Base-by-base conservation (phyloP, 75 land plant genomes). In the Picea glauca region DNA sequence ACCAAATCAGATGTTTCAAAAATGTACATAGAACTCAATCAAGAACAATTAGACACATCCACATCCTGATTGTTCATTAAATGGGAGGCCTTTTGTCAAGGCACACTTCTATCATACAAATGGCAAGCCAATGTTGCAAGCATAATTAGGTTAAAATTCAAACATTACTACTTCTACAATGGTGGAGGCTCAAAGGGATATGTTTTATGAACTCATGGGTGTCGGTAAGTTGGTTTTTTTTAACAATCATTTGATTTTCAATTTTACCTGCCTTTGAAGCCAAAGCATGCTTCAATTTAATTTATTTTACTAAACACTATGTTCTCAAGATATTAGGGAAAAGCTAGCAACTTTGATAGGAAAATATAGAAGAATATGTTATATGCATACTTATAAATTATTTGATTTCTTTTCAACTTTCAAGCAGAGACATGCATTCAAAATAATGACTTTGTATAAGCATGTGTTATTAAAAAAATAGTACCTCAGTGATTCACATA, bases 201-300 rank as follows among this genome's bases (percentile, higher is more conserved):
- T 95, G 76, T 90, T 95, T 3, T 96, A 95, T 77, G 98, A 95
- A 67, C 89, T 95, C 54, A 93, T 95, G 96, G 98, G 98, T 2
- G 70, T 96, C 78, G 98, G 98, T 93, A 79, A 59, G 30, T 30
- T 76, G 33, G 2, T 23, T 3, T 5, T 58, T 76, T 1, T 17
- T 9, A 32, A 73, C 9, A 58, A 58, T 74, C 6, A 12, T 58
- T 54, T 56, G 20, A 32, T 30, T 56, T 58, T 3, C 63, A 12
- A 14, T 15, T 30, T 60, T 8, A 15, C 13, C 13, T 30, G 5
- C 5, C 3, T 76, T 76, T 76, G 17, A 15, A 14, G 17, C 13
- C 15, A 7, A 7, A 18, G 26, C 0, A n/a, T 7, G 15, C 11
- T 7, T 70, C 20, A 14, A 6, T 3, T 40, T 8, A 70, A 14